Base-by-base conservation (phyloP, 2,329 filamentous ascomycete species). In the Penicillium capsulatum region DNA sequence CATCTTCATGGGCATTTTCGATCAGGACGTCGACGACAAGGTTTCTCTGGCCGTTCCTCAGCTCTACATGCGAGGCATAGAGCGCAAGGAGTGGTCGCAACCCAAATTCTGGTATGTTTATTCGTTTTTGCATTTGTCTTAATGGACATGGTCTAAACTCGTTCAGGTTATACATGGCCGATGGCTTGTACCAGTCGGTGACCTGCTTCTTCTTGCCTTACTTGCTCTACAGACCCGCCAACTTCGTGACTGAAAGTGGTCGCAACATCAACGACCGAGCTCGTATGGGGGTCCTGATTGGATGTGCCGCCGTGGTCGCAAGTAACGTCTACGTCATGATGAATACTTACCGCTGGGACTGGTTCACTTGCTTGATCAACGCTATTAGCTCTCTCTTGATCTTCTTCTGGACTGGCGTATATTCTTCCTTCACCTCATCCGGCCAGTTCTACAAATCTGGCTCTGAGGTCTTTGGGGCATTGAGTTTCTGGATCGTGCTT, bases 331-430 rank as follows among this genome's bases (percentile, higher is more conserved):
- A 97, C 70, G 87, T 98, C 53, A 73, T 98, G 50, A 81, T 97
- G 70, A 98, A 98, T 68, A 94, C 86, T 1, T 97, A 95, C 66
- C 81, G 91, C 45, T 98, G 92, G 92, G 92, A 98, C 64, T 98
- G 91, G 91, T 74, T 98, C 57, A 94, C 94, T 68, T 67, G 90
- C 15, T 71, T 95, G 43, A 83, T 96, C 47, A 84, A 94, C 36
- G 68, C 69, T 16, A 77, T 97, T 64, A 95, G 89, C 67, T 84
- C 85, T 47, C 64, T 97, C 19, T 79, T 96, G 55, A 80, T 97
- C 59, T 98, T 89, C 74, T 84, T 94, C 70, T 97, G 92, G 89
- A 96, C 92, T 4, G 92, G 89, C 19, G 76, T 94, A 26, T 98
- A 94, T 68, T 81, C 82, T 0, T 74, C 76, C 2, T 79, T 79